These are phyloP conservation scores for Pueraria montana DNA, from an alignment of 306 rosid species.

Conservation along the genomic window DNA sequence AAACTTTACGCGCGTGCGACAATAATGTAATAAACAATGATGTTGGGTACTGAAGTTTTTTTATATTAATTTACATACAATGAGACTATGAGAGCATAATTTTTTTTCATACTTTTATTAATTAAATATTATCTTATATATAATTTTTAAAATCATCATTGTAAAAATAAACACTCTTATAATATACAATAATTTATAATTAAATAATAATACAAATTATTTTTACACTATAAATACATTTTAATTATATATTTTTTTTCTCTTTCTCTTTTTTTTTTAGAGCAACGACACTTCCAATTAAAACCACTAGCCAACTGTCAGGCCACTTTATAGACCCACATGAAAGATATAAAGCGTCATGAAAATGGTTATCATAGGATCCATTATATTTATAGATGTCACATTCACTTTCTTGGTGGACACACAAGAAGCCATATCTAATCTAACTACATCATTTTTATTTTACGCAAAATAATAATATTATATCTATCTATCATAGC, in stretches of 20 bases:
- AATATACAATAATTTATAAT: background rate
- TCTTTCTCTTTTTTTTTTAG: too few relatives aligned
- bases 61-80: background rate
- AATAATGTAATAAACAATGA: slow-evolving; percentile 38
- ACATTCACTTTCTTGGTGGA: slow-evolving; percentile 36
- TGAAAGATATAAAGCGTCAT: slow-evolving; percentile 54
- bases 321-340: slow-evolving; percentile 68
- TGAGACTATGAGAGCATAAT: background rate
- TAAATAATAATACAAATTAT: background rate
- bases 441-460: slow-evolving; percentile 10
- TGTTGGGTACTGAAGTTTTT: background rate
- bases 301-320: slow-evolving; percentile 50
- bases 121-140: background rate
- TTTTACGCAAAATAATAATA: background rate
- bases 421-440: background rate
- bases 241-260: background rate
- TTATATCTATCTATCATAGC: slow-evolving; percentile 7
- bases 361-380: slow-evolving; percentile 49
- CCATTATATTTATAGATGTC: slow-evolving; percentile 37
- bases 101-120: background rate
- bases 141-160: background rate
- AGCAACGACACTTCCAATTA: background rate
- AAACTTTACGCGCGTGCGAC: slow-evolving; percentile 41
- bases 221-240: background rate
- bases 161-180: background rate